Conservation (phyloP, 768 basidiomycete species). For the Guyanaporus albipodus region DNA sequence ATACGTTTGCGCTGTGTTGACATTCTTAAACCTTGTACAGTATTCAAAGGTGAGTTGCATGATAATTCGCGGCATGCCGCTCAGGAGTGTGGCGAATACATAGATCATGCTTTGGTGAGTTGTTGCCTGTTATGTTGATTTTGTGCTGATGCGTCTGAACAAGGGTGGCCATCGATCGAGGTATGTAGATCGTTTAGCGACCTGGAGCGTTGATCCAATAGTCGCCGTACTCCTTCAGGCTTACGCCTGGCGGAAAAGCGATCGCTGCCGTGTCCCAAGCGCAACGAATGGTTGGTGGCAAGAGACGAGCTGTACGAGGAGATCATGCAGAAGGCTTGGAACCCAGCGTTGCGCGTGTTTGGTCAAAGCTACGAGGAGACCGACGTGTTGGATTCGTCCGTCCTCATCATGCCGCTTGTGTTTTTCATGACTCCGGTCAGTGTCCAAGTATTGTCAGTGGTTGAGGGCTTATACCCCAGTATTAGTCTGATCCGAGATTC, state of each 20-base stretch:
- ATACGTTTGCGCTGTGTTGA: not conserved
- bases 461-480: not conserved
- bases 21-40: slow-evolving; percentile 30
- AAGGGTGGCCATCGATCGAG: slow-evolving; percentile 95
- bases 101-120: slow-evolving; percentile 88
- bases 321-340: slow-evolving; percentile 88
- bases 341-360: slow-evolving; percentile 62
- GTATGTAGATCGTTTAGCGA: slow-evolving; percentile 29
- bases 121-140: not conserved
- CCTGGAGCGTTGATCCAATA: not conserved
- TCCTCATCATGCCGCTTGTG: slow-evolving; percentile 89
- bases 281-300: slow-evolving; percentile 64
- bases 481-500: slow-evolving; percentile 84
- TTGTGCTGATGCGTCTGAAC: not conserved
- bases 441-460: slow-evolving; percentile 7
- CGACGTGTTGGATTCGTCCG: slow-evolving; percentile 77
- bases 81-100: slow-evolving; percentile 3
- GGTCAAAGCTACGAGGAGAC: slow-evolving; percentile 90
- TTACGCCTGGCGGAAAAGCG: slow-evolving; percentile 93
- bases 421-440: slow-evolving; percentile 84
- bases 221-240: slow-evolving; percentile 35
- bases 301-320: slow-evolving; percentile 90
- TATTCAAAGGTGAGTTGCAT: slow-evolving; percentile 67
- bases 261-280: slow-evolving; percentile 79
- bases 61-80: not conserved